phyloP scores from a whole-genome alignment of 2,329 filamentous ascomycete genomes.

The Coniochaeta pulveracea region DNA sequence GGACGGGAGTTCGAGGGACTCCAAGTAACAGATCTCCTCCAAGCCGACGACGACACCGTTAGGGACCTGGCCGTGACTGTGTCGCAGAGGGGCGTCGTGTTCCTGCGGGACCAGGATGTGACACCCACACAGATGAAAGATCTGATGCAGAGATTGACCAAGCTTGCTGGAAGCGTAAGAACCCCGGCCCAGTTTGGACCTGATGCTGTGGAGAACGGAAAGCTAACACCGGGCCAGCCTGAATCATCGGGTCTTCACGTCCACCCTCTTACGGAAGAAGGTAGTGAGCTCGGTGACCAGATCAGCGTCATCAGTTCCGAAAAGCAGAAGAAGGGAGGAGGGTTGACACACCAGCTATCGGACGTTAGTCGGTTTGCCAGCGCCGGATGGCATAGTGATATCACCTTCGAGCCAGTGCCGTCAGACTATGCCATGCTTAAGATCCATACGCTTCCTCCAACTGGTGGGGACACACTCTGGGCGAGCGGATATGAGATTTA shows the following conservation, averaged over 20 bases:
- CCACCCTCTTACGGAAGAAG: conserved; percentile 41
- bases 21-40: conserved; percentile 18
- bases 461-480: conserved; percentile 37
- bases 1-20: conserved; percentile 20
- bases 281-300: conserved; percentile 40
- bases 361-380: conserved; percentile 34
- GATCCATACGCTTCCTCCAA: conserved; percentile 28
- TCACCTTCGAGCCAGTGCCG: conserved; percentile 32
- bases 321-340: conserved; percentile 42
- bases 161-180: conserved; percentile 30
- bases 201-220: too few relatives aligned
- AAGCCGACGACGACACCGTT: conserved; percentile 18
- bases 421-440: conserved; percentile 35
- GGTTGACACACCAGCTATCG: conserved; percentile 36
- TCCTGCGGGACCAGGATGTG: conserved; percentile 35
- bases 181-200: too few relatives aligned
- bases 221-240: too few relatives aligned
- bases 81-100: conserved; percentile 36
- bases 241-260: conserved; percentile 38
- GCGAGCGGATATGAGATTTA: conserved; percentile 41
- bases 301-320: conserved; percentile 45
- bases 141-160: conserved; percentile 30
- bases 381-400: conserved; percentile 20
- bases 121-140: conserved; percentile 30
- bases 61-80: conserved; percentile 22